phyloP scores from a whole-genome alignment of 2,329 filamentous ascomycete species.

The Gnomoniopsis smithogilvyi region DNA sequence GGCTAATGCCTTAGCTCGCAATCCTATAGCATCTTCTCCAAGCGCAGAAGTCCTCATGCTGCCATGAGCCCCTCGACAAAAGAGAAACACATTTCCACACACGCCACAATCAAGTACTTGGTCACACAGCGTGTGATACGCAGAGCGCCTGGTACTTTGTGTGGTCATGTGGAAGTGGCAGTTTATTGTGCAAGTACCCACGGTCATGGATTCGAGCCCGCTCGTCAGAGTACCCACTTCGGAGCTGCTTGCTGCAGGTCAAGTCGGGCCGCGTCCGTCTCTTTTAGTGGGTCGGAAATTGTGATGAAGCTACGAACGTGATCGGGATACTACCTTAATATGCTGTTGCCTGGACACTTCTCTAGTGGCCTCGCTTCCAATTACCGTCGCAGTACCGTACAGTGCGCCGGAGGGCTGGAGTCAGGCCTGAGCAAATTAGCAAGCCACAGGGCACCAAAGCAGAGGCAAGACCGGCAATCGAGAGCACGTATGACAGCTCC shows the following conservation, averaged over 20 bases:
- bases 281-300: not conserved
- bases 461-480: not conserved
- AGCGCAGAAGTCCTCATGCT: not conserved
- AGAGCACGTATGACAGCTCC: not conserved
- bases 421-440: too few relatives aligned
- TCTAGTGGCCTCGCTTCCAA: not conserved
- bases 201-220: not conserved
- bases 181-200: not conserved
- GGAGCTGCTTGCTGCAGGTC: slow-evolving; percentile 7
- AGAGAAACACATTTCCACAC: too few relatives aligned
- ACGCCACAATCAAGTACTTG: too few relatives aligned
- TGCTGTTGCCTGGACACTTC: not conserved
- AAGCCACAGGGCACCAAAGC: not conserved
- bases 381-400: not conserved
- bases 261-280: slow-evolving; percentile 8
- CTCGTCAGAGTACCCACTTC: slow-evolving; percentile 7
- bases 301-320: not conserved
- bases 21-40: slow-evolving; percentile 2
- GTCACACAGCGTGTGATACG: too few relatives aligned
- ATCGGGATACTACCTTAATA: not conserved
- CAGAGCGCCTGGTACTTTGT: not conserved
- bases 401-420: not conserved
- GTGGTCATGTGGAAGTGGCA: not conserved
- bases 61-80: not conserved
- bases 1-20: not conserved